phyloP scores from a whole-genome alignment of 2,329 filamentous ascomycete genomes.

The Tolypocladium tropicale region DNA sequence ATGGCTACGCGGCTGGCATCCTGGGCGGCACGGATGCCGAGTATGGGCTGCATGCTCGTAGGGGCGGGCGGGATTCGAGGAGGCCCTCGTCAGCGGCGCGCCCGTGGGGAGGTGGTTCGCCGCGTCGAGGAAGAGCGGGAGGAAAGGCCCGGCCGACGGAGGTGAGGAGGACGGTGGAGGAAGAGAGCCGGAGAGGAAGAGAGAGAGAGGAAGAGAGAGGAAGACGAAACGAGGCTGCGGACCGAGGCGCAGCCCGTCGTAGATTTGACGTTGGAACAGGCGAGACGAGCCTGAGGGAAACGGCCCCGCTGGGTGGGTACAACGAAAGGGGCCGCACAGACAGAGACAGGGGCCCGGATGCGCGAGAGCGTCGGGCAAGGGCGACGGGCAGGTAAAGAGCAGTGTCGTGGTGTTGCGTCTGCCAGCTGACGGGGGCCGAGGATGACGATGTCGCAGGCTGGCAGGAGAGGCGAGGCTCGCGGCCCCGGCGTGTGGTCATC shows the following conservation, averaged over 20 bases:
- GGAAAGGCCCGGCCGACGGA: not conserved
- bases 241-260: not conserved
- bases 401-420: not conserved
- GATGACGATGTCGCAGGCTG: not conserved
- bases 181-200: not conserved
- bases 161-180: not conserved
- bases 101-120: not conserved
- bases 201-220: not conserved
- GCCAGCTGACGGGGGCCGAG: not conserved
- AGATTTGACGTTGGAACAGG: not conserved
- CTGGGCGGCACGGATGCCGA: not conserved
- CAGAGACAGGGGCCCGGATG: not conserved
- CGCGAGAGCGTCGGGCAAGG: not conserved
- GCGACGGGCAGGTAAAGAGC: too few relatives aligned
- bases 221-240: not conserved
- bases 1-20: slow-evolving; percentile 1
- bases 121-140: not conserved
- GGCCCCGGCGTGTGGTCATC: not conserved
- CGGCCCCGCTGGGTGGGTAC: not conserved
- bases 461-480: not conserved
- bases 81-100: not conserved
- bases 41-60: slow-evolving; percentile 2
- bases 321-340: not conserved
- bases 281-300: not conserved
- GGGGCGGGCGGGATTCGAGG: not conserved